Conservation (phyloP, 2,329 filamentous ascomycete genomes). For the Scedosporium boydii region DNA sequence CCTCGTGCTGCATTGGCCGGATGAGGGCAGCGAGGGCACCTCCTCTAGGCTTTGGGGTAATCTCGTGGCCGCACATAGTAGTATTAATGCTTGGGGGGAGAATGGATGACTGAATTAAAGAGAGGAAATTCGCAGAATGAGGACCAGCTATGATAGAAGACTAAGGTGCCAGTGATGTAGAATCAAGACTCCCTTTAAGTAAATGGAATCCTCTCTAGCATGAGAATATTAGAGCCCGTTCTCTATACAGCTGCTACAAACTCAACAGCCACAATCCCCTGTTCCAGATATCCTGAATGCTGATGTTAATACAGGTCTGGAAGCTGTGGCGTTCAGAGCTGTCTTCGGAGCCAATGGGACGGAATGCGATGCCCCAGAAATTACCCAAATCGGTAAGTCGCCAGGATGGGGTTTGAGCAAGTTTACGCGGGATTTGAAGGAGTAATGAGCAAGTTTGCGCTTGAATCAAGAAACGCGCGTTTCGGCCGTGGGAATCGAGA, state of each 20-base stretch:
- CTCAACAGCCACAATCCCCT: background rate
- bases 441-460: constrained; percentile 5
- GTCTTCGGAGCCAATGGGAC: background rate
- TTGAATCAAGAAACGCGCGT: background rate
- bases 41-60: constrained; percentile 28
- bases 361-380: background rate
- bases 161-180: background rate
- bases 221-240: background rate
- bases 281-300: background rate
- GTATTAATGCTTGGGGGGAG: background rate
- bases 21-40: constrained; percentile 36
- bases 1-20: constrained; percentile 12
- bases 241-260: background rate
- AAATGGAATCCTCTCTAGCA: background rate
- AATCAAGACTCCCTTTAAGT: background rate
- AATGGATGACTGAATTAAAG: background rate
- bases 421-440: background rate
- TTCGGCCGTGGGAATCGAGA: background rate
- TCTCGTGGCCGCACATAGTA: constrained; percentile 35
- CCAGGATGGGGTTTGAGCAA: background rate
- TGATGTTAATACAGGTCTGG: background rate
- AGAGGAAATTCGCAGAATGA: background rate
- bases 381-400: background rate
- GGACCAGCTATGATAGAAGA: background rate
- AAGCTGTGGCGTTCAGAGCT: background rate